phyloP scores from a whole-genome alignment of 2,329 filamentous ascomycete species.

The Emergomyces pasteurianus region DNA sequence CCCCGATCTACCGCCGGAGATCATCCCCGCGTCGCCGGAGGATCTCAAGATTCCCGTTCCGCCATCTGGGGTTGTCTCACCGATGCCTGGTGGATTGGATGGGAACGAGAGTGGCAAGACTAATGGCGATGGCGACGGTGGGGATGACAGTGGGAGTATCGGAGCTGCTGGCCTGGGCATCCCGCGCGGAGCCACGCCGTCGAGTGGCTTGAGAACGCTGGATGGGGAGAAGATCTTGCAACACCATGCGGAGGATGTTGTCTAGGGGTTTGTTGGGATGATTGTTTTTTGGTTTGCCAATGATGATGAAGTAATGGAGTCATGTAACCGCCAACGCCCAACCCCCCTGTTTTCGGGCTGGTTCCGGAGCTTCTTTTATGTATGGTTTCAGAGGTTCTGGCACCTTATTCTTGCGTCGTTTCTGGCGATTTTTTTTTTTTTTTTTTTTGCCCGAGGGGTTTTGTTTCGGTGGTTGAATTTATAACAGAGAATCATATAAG shows the following conservation, averaged over 20 bases:
- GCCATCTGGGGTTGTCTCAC: slow-evolving; percentile 39
- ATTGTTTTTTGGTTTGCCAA: background rate
- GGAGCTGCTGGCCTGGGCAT: slow-evolving; percentile 4
- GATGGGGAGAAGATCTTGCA: slow-evolving; percentile 33
- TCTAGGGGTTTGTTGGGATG: slow-evolving; percentile 16
- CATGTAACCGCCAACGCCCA: background rate
- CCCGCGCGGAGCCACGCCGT: slow-evolving; percentile 32
- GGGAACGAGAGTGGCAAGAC: slow-evolving; percentile 16
- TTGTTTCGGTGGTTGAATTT: background rate
- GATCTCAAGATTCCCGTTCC: slow-evolving; percentile 69
- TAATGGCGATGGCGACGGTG: background rate
- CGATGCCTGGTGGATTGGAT: slow-evolving; percentile 30
- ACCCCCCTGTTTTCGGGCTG: background rate
- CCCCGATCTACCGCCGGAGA: slow-evolving; percentile 50
- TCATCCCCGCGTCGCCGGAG: slow-evolving; percentile 67
- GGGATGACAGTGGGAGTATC: background rate
- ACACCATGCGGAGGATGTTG: slow-evolving; percentile 34
- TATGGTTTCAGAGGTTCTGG: too few species aligned
- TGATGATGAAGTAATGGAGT: background rate
- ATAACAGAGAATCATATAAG: background rate
- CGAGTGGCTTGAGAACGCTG: slow-evolving; percentile 30
- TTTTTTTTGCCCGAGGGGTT: background rate
- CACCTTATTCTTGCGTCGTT: background rate
- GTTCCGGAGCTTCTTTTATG: background rate
- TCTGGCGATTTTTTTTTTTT: background rate